Conservation (phyloP, 345 rosid species). For the Ceriops decandra region DNA sequence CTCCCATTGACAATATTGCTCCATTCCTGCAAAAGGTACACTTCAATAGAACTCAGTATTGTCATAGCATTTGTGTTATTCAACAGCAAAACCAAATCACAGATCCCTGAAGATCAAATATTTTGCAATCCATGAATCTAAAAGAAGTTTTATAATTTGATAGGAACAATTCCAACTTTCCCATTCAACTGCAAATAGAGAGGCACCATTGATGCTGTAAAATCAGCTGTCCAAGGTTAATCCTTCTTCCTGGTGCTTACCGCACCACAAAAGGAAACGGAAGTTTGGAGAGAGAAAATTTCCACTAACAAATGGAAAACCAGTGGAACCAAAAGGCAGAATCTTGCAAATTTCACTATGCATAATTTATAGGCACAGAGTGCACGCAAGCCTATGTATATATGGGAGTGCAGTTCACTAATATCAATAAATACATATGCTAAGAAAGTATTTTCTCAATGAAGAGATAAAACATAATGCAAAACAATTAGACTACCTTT, state of each 20-base stretch:
- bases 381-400: background rate
- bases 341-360: too few relatives aligned
- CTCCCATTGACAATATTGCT: constrained; percentile 43
- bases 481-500: background rate
- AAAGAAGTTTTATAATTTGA: background rate
- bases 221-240: too few relatives aligned
- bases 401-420: background rate
- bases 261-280: too few relatives aligned
- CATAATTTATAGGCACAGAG: too few relatives aligned
- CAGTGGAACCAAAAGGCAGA: too few relatives aligned
- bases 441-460: background rate
- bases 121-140: too few relatives aligned
- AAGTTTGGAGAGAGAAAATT: too few relatives aligned
- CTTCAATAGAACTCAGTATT: constrained; percentile 13
- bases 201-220: background rate
- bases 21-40: constrained; percentile 55
- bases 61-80: background rate
- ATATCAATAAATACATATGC: background rate
- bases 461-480: background rate
- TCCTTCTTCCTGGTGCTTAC: too few relatives aligned
- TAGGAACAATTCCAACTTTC: constrained; percentile 1
- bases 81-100: too few relatives aligned
- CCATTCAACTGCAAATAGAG: background rate
- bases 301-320: too few relatives aligned
- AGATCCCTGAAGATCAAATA: too few relatives aligned